phyloP scores from a whole-genome alignment of 192 early-diverging fungal genomes.

The Bifiguratus adelaidae region DNA sequence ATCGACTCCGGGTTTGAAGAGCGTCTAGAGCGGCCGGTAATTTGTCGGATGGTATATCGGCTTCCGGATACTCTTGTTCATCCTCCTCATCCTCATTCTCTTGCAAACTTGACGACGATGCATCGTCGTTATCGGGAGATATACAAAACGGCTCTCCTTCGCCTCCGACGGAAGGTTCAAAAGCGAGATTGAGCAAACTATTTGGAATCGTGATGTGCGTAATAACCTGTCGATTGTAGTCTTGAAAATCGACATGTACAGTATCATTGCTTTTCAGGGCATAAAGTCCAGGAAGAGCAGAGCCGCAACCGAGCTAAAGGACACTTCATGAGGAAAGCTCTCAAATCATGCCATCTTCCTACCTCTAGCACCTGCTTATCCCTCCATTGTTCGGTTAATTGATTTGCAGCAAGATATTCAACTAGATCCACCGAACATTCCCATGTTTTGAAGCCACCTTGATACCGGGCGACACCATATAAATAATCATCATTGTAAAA shows the following conservation, averaged over 20 bases:
- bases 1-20: constrained; percentile 30
- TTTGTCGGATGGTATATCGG: constrained; percentile 21
- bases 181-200: constrained; percentile 67
- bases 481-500: background rate
- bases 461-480: background rate
- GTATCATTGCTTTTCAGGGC: constrained; percentile 38
- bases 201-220: constrained; percentile 87
- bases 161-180: too few relatives aligned
- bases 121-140: too few relatives aligned
- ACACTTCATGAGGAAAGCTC: background rate
- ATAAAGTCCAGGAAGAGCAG: constrained; percentile 76
- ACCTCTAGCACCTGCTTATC: constrained; percentile 43
- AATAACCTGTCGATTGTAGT: constrained; percentile 88
- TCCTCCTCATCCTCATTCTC: constrained; percentile 11
- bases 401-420: constrained; percentile 43
- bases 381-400: constrained; percentile 10
- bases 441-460: constrained; percentile 91
- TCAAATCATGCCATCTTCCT: constrained; percentile 2
- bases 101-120: too few relatives aligned
- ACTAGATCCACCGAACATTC: constrained; percentile 89
- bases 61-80: constrained; percentile 25
- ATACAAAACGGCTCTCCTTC: too few relatives aligned
- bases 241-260: constrained; percentile 71
- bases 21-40: constrained; percentile 12
- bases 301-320: constrained; percentile 80